phyloP scores from a whole-genome alignment of 2,329 filamentous ascomycete genomes.

The Colletotrichum sp. region DNA sequence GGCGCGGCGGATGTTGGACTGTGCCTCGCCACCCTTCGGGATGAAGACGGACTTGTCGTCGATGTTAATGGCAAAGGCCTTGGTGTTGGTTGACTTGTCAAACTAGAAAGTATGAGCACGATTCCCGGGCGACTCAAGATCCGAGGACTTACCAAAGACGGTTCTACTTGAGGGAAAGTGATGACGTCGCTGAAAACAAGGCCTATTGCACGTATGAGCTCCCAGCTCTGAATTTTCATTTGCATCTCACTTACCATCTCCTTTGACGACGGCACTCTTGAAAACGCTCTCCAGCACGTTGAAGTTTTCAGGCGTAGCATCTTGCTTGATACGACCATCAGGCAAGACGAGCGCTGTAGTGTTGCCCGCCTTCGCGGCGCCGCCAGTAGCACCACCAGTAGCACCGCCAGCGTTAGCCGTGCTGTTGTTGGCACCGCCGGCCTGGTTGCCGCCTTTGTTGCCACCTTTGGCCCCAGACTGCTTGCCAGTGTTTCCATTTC shows the following conservation, averaged over 20 bases:
- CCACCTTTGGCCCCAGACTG: neutral
- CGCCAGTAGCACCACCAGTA: neutral
- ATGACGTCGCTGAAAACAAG: conserved; percentile 21
- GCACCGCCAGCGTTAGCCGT: neutral
- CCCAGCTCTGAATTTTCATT: neutral
- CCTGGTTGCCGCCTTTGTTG: neutral
- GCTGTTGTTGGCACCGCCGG: neutral
- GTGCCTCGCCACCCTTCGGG: conserved; percentile 35
- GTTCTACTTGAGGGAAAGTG: conserved; percentile 15
- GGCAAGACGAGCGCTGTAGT: conserved; percentile 19
- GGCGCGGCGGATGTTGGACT: conserved; percentile 50
- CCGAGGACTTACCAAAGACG: conserved; percentile 5
- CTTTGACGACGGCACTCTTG: conserved; percentile 30
- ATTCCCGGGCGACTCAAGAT: neutral
- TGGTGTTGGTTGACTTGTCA: conserved; percentile 22
- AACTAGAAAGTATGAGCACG: neutral
- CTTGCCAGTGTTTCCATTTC: neutral
- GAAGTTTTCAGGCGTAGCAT: conserved; percentile 22
- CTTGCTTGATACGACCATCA: conserved; percentile 24
- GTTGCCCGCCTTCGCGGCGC: neutral
- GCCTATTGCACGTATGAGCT: neutral
- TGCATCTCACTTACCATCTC: conserved; percentile 19
- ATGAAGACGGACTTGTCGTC: conserved; percentile 48
- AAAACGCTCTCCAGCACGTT: conserved; percentile 25
- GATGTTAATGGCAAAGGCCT: conserved; percentile 24